phyloP scores from a whole-genome alignment of 2,329 filamentous ascomycete genomes.

The Alternaria arborescens region DNA sequence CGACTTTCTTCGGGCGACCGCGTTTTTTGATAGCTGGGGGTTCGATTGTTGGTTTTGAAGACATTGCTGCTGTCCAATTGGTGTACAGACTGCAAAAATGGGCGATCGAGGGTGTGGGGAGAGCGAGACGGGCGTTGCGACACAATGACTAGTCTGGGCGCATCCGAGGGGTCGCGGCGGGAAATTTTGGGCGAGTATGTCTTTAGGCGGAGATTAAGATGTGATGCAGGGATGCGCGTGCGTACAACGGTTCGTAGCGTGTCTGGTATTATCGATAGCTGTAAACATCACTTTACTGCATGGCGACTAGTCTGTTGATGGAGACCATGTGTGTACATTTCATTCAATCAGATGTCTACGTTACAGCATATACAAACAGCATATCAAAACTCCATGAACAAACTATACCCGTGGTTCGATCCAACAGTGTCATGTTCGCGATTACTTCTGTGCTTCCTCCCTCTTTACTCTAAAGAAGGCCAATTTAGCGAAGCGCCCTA shows the following conservation, averaged over 20 bases:
- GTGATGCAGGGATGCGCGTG: constrained; percentile 23
- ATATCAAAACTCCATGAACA: constrained; percentile 1
- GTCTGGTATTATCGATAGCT: constrained; percentile 8
- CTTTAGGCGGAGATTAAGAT: constrained; percentile 17
- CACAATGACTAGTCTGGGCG: constrained; percentile 24
- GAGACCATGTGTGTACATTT: neutral
- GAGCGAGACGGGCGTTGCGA: constrained; percentile 7
- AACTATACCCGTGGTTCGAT: neutral
- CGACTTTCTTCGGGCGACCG: constrained; percentile 46
- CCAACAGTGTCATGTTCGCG: neutral
- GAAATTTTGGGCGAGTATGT: constrained; percentile 26
- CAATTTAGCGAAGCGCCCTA: constrained; percentile 88
- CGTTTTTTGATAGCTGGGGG: constrained; percentile 38
- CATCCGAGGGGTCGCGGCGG: constrained; percentile 24
- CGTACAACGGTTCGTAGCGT: constrained; percentile 3
- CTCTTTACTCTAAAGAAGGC: constrained; percentile 82
- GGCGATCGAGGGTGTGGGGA: neutral
- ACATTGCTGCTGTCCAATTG: constrained; percentile 21
- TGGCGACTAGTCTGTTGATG: neutral
- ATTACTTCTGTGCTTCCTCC: constrained; percentile 54
- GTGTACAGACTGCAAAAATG: neutral
- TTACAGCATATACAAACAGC: constrained; percentile 1
- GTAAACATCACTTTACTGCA: constrained; percentile 1
- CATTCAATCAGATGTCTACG: constrained; percentile 3
- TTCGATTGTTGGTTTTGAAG: constrained; percentile 22